Percentiles rank a stretch among this genome's conserved stretches.
Conservation (phyloP, 768 basidiomycete genomes). For the Collybiopsis luxurians region DNA sequence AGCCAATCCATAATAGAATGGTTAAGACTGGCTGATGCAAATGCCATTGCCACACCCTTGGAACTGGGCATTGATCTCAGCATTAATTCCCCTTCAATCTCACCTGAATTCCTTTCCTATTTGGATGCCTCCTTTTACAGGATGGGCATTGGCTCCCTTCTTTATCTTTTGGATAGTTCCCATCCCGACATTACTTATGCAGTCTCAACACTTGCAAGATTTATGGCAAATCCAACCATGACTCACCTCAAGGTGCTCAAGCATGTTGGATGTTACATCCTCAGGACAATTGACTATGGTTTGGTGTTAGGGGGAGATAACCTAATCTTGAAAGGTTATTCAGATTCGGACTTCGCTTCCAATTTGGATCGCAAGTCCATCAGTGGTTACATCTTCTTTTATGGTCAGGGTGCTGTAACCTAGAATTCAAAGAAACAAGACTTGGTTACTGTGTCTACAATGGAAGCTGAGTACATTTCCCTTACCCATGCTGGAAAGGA, state of each 20-base stretch:
- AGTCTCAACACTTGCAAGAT: slow-evolving; percentile 13
- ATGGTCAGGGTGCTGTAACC: slow-evolving; percentile 24
- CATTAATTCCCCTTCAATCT: slow-evolving; percentile 6
- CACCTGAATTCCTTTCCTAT: too few species aligned
- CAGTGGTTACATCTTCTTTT: slow-evolving; percentile 27
- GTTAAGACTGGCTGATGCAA: slow-evolving; percentile 17
- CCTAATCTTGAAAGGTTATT: slow-evolving; percentile 6
- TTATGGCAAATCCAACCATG: slow-evolving; percentile 10
- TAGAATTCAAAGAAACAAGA: slow-evolving; percentile 32
- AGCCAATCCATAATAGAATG: slow-evolving; percentile 16
- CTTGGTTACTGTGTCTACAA: slow-evolving; percentile 30
- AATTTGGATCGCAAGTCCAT: slow-evolving; percentile 24
- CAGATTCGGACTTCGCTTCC: slow-evolving; percentile 13
- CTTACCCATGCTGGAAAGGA: slow-evolving; percentile 25
- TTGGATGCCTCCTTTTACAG: too few species aligned
- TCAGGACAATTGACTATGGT: slow-evolving; percentile 9
- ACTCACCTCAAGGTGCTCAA: slow-evolving; percentile 12
- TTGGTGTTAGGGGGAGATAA: slow-evolving; percentile 7
- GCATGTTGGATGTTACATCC: slow-evolving; percentile 16
- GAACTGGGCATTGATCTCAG: slow-evolving; percentile 20
- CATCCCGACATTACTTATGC: slow-evolving; percentile 14
- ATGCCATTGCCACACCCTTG: slow-evolving; percentile 23
- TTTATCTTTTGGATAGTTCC: slow-evolving; percentile 13
- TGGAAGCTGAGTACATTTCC: slow-evolving; percentile 34
- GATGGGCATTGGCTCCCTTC: slow-evolving; percentile 12